Conservation (phyloP, 129 eudicot species). For the Solidago caesia region DNA sequence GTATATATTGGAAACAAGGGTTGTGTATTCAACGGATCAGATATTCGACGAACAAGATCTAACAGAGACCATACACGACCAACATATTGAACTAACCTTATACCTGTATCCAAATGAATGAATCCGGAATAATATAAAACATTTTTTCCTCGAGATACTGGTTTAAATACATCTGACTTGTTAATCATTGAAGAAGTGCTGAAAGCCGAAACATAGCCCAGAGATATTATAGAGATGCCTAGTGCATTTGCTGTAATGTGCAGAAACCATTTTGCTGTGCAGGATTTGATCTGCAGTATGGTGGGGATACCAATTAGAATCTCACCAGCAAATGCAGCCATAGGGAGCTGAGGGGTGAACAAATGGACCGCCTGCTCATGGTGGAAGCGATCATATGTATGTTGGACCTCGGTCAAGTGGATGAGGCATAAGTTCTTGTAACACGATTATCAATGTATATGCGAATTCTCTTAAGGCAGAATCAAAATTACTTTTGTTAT, state of each 20-base stretch:
- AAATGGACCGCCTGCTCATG: slow-evolving; percentile 73
- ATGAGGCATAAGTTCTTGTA: neutral
- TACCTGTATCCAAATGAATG: slow-evolving; percentile 81
- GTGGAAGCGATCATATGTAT: slow-evolving; percentile 81
- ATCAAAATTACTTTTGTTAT: neutral
- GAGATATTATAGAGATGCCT: slow-evolving; percentile 73
- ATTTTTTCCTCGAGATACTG: slow-evolving; percentile 59
- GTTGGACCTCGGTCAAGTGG: slow-evolving; percentile 84
- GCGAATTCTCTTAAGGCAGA: too few species aligned
- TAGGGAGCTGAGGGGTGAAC: slow-evolving; percentile 58
- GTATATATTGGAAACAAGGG: too few species aligned
- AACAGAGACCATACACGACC: slow-evolving; percentile 96
- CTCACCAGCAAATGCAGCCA: slow-evolving; percentile 57
- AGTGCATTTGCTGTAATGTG: too few species aligned
- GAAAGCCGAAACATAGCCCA: slow-evolving; percentile 60
- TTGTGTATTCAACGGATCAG: too few species aligned
- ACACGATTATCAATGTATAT: too few species aligned
- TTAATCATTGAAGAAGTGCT: slow-evolving; percentile 36
- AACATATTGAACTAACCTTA: slow-evolving; percentile 81
- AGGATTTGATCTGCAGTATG: slow-evolving; percentile 47
- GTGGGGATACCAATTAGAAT: slow-evolving; percentile 78
- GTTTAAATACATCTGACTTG: slow-evolving; percentile 49
- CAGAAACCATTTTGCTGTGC: too few species aligned
- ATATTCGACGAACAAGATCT: slow-evolving; percentile 63
- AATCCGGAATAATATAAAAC: slow-evolving; percentile 52